A percentile compares a stretch with the other conserved stretches of the same genome.
Conservation (phyloP, 2,329 filamentous ascomycete genomes). For the Didymella arachidicola region DNA sequence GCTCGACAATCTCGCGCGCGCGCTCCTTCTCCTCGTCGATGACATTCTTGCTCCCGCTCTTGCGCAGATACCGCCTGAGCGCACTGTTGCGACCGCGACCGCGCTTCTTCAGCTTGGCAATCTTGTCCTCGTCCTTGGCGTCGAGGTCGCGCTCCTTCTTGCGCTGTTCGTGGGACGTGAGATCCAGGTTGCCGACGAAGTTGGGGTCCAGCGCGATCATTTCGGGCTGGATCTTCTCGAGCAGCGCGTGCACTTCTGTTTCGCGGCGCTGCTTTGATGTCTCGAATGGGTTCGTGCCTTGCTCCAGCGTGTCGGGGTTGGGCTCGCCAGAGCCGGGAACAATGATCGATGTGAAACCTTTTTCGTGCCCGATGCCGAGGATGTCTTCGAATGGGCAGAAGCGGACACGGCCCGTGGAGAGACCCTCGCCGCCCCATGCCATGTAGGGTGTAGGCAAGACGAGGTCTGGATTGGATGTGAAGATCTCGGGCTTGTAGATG, state of each 20-base stretch:
- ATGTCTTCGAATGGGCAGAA: slow-evolving; percentile 98
- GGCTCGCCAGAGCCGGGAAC: slow-evolving; percentile 95
- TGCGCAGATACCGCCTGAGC: slow-evolving; percentile 85
- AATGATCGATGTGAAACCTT: slow-evolving; percentile 88
- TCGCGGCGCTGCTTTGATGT: slow-evolving; percentile 92
- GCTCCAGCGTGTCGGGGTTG: slow-evolving; percentile 92
- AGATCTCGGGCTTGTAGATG: slow-evolving; percentile 84
- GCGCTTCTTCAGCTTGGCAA: slow-evolving; percentile 73
- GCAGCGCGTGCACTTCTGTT: slow-evolving; percentile 82
- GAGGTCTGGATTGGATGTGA: slow-evolving; percentile 74
- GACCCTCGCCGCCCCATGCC: slow-evolving; percentile 87
- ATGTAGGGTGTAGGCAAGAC: slow-evolving; percentile 91
- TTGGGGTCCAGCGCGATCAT: slow-evolving; percentile 97
- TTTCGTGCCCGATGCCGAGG: slow-evolving; percentile 81
- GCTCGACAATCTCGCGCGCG: slow-evolving; percentile 81
- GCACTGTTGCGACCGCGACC: slow-evolving; percentile 90
- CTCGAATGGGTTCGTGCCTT: slow-evolving; percentile 84
- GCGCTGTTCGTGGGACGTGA: slow-evolving; percentile 78
- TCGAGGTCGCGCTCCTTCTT: slow-evolving; percentile 82
- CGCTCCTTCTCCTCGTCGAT: slow-evolving; percentile 93
- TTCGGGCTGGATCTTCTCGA: slow-evolving; percentile 94
- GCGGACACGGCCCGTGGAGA: slow-evolving; percentile 77
- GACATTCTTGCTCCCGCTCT: slow-evolving; percentile 91
- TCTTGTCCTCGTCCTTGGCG: slow-evolving; percentile 66
- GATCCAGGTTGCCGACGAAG: slow-evolving; percentile 87